Percentiles rank a stretch among this genome's conserved stretches.
phyloP scores from a whole-genome alignment of 2,329 filamentous ascomycete genomes.

The Lachnellula cervina region DNA sequence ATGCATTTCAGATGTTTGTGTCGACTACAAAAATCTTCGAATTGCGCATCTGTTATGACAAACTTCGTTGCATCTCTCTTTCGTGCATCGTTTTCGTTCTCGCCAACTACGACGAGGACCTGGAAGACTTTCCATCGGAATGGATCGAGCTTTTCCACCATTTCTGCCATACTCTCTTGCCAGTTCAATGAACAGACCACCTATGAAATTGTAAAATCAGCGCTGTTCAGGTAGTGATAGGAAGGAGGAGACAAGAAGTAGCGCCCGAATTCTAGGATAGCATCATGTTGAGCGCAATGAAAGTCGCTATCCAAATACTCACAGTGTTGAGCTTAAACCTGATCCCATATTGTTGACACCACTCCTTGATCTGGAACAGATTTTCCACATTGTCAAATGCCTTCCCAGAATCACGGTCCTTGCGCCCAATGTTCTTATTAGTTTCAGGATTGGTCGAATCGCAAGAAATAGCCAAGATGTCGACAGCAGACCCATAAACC shows the following conservation, averaged over 20 bases:
- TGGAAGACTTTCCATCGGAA: conserved; percentile 55
- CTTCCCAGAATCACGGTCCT: conserved; percentile 31
- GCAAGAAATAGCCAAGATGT: conserved; percentile 52
- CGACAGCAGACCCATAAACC: conserved; percentile 40
- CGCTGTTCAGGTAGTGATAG: background rate
- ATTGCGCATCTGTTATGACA: conserved; percentile 44
- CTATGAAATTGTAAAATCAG: background rate
- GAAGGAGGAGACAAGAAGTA: background rate
- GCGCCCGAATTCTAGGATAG: too few relatives aligned
- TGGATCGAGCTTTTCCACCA: conserved; percentile 38
- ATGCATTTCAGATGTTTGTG: conserved; percentile 40
- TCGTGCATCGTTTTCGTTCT: conserved; percentile 42
- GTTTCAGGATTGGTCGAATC: conserved; percentile 48
- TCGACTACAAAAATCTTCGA: conserved; percentile 39
- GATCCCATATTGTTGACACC: conserved; percentile 44
- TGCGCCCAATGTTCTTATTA: conserved; percentile 48
- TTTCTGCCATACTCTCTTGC: conserved; percentile 44
- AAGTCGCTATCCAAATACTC: too few relatives aligned
- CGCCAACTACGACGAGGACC: conserved; percentile 46
- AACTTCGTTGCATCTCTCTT: conserved; percentile 40
- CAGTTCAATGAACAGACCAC: conserved; percentile 45
- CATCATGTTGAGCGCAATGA: too few relatives aligned
- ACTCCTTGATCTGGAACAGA: conserved; percentile 39
- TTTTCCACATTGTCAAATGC: conserved; percentile 38
- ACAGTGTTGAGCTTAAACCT: conserved; percentile 55